Evolutionary conservation across 2,329 filamentous ascomycete genomes (phyloP), one percentile per base, ranked within the genome.

Genomic region (Colletotrichum chlorophyti): DNA sequence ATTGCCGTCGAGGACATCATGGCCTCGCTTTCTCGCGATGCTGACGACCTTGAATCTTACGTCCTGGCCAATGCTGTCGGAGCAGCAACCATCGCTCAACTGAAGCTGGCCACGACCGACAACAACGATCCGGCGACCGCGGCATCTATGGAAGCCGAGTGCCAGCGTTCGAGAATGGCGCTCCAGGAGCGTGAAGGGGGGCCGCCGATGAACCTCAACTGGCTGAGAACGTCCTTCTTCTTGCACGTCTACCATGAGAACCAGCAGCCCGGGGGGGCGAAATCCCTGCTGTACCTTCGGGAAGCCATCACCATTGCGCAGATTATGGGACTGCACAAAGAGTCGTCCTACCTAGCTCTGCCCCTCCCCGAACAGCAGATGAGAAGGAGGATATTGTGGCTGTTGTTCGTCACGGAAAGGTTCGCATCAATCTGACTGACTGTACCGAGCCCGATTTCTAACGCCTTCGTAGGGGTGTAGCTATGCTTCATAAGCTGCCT

Each of bases 171-270:
- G 29, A 70, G 65, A 47, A 46, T 52, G 45, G 34, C 17, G 3
- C 47, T 60, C 5, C 58, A 66, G 50, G 63, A 67, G 31, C 65
- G 65, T 31, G 63, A 69, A 19, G 70, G 68, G 23, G 69, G 66
- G 19, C 65, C 63, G 12, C 60, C 64, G 4, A 65, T 70, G 32
- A 74, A 70, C 14, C 67, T 83, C 17, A 73, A 79, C 45, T 70
- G 69, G 29, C 62, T 83, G 4, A 72, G 78, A 5, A 77, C 76
- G 2, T 77, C 79, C 0, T 83, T 83, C 61, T 83, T 82, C 43
- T 66, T 83, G 15, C 80, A 83, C 62, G 76, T 81, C 10, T 82
- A 80, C 49, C 74, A 82, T 61, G 80, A 83, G 64, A 82, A 83
- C 50, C 72, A 76, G 54, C 63, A 70, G 9, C 71, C 78, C 0